Evolutionary conservation across 257 asterid genomes (phyloP), one percentile per base, ranked within the genome.

Genomic region (Forsythia suspensa): DNA sequence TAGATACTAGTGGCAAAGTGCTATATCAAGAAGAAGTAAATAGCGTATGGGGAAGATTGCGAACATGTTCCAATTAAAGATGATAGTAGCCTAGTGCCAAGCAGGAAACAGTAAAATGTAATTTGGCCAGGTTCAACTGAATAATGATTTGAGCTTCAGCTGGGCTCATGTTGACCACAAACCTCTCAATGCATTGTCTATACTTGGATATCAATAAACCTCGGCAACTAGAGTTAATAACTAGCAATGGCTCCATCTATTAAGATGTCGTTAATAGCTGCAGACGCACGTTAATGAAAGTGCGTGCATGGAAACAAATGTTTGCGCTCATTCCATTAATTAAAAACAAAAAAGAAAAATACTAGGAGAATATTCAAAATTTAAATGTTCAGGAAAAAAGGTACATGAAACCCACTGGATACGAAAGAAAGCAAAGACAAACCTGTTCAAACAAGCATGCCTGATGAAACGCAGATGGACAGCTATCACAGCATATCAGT

Each of bases 401-500:
- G 12, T 24, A 29, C 34, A 46, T 29, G 73, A 36, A 24, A 55
- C 71, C 12, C 36, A 71, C 38, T 70, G 48, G 34, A 73, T 39
- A 41, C 3, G 7, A 38, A 57, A 65, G 71, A 59, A 68, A 63
- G 43, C 13, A 78, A 74, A 80, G 70, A 70, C 81, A 48, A 65
- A 90, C 94, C 94, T 88, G 82, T 77, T 80, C 72, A 68, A 68
- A 81, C 87, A 90, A 87, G 90, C 92, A 90, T 52, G 87, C 83
- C 72, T 72, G 88, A 78, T 90, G 94, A 82, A 88, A 87, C n/a
- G 92, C 84, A 80, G 91, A 86, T 68, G 92, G 94, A 79, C 94
- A 90, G 71, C 82, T 86, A 78, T 90, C 94, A 68, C 94, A 88
- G 74, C 92, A 87, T 70, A 90, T 78, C 81, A 90, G 72, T 77